Evolutionary conservation across 106 monocot species (phyloP), one percentile per base, ranked within the genome.

Genomic region (Triglochin maritima): DNA sequence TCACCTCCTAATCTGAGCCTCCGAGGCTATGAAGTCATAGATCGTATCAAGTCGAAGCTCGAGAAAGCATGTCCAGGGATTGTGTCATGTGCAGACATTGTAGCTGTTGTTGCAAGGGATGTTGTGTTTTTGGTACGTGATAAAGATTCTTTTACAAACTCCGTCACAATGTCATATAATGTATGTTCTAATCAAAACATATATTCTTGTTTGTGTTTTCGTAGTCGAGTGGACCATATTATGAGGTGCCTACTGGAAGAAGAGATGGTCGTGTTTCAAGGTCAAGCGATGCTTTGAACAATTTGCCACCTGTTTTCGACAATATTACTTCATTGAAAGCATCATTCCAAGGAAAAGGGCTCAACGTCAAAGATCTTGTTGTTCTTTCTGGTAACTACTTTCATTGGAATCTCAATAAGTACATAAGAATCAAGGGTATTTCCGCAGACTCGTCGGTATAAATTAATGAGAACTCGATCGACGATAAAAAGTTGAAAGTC

Each of bases 291-390:
- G 72, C 78, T 1, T 55, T 67, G 47, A 45, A 29, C 4, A 67
- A 66, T 17, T 15, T 78, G n/a, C 78, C 78, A 7, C 12, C 72
- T 10, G 63, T 64, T 47, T 67, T 43, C 17, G 72, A 66, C 12
- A 68, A 78, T 48, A 69, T 78, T 68, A 17, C 78, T 7, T 3
- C 8, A 4, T 49, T 78, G n/a, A 56, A 62, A 46, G 10, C 59
- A 5, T n/a, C 29, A 44, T 78, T 78, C n/a, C 67, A 29, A 6
- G 55, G 47, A 48, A 67, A 72, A 13, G 78, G 78, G 2, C 67
- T 78, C 4, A 50, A 46, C 46, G 67, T 44, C 16, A 78, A 72
- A 41, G 78, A 78, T 67, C 72, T 78, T 7, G 78, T 72, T 5
- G 68, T 69, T 11, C 63, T 79, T 5, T 79, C 79, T 67, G 79